A percentile compares a stretch with the other conserved stretches of the same genome.
phyloP scores from a whole-genome alignment of 306 rosid species.

The Vachellia pachyceras region DNA sequence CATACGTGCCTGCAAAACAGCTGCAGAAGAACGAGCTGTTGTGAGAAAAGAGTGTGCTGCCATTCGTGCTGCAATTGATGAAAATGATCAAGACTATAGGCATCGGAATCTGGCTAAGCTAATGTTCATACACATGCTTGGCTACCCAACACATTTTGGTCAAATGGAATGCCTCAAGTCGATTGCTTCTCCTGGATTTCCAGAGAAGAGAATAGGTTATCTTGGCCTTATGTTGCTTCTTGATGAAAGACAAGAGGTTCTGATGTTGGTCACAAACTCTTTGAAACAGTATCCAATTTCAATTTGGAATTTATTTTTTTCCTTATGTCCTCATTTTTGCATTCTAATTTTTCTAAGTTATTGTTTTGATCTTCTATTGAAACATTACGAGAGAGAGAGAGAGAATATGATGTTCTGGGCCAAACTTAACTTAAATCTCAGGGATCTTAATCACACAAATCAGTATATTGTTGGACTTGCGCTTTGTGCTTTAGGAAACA shows the following conservation, averaged over 20 bases:
- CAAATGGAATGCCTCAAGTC: constrained; percentile 99
- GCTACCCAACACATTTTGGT: constrained; percentile 99
- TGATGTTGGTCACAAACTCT: constrained; percentile 97
- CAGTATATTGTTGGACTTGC: constrained; percentile 99
- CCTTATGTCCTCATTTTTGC: constrained; percentile 18
- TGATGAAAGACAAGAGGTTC: constrained; percentile 99
- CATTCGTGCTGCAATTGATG: constrained; percentile 88
- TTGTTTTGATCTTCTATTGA: constrained; percentile 33
- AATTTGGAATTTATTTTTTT: constrained; percentile 33
- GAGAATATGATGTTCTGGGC: constrained; percentile 37
- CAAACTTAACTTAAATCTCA: constrained; percentile 55
- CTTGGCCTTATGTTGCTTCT: constrained; percentile 99
- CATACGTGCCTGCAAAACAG: constrained; percentile 97
- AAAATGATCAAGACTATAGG: constrained; percentile 85
- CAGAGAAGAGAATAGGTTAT: constrained; percentile 99
- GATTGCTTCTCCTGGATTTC: constrained; percentile 95
- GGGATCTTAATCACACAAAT: constrained; percentile 96
- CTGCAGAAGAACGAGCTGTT: constrained; percentile 98
- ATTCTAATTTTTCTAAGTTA: constrained; percentile 19
- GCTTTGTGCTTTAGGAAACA: constrained; percentile 98
- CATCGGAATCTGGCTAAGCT: constrained; percentile 97
- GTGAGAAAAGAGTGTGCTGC: constrained; percentile 99
- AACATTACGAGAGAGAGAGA: constrained; percentile 16
- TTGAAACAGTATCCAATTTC: constrained; percentile 94
- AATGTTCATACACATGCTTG: constrained; percentile 99